These are phyloP conservation scores for Macrolepiota dolichaula DNA, from an alignment of 768 basidiomycete species.

Conservation along the genomic window DNA sequence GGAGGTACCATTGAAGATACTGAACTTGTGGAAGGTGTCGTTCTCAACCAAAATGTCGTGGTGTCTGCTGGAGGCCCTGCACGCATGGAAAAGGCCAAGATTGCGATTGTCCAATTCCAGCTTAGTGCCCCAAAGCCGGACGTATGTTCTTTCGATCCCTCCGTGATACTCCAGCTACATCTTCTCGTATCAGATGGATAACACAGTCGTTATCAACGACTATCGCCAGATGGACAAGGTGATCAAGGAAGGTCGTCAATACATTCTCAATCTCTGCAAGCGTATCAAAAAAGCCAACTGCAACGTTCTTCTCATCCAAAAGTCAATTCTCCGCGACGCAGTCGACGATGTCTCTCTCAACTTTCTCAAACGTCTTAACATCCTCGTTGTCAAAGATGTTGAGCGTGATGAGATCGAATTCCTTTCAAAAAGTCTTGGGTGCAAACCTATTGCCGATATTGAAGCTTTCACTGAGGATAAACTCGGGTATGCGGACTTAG, in stretches of 20 bases:
- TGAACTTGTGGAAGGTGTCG: conserved; percentile 92
- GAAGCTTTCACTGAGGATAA: conserved; percentile 98
- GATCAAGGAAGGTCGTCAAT: conserved; percentile 97
- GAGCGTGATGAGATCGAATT: conserved; percentile 99
- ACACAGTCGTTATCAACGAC: conserved; percentile 98
- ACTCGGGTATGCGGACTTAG: conserved; percentile 91
- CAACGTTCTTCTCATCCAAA: conserved; percentile 98
- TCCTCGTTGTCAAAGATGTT: conserved; percentile 94
- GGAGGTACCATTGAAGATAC: conserved; percentile 99
- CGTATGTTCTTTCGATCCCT: conserved; percentile 43
- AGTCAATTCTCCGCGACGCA: conserved; percentile 98
- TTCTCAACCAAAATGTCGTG: conserved; percentile 95
- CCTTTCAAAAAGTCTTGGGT: conserved; percentile 89
- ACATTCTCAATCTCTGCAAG: conserved; percentile 96
- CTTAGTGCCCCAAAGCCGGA: conserved; percentile 97
- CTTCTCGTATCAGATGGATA: conserved; percentile 79
- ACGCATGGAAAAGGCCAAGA: conserved; percentile 97
- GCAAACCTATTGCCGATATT: conserved; percentile 95
- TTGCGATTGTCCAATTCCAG: conserved; percentile 98
- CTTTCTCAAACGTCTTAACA: conserved; percentile 95
- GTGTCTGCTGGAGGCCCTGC: conserved; percentile 89
- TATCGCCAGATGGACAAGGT: conserved; percentile 99
- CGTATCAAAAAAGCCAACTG: conserved; percentile 99
- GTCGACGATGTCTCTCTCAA: conserved; percentile 96
- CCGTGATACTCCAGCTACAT: conserved; percentile 9